These are phyloP conservation scores for Eucalyptus marginata DNA, from an alignment of 345 rosid genomes.

Conservation along the genomic window DNA sequence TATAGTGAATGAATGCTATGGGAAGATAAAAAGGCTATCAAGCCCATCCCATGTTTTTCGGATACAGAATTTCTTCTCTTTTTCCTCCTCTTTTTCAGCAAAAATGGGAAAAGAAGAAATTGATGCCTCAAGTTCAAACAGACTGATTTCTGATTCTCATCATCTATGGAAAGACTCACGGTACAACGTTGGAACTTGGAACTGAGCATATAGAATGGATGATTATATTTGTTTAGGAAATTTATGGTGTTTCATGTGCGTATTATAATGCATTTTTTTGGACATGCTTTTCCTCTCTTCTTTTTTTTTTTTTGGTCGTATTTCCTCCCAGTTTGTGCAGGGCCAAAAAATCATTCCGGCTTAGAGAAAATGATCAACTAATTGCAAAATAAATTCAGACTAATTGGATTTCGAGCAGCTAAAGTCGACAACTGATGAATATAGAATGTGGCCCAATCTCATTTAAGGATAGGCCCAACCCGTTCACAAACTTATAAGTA, in stretches of 20 bases:
- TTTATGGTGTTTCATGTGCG: too few species aligned
- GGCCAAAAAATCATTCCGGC: not conserved
- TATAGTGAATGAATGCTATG: not conserved
- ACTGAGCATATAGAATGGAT: too few species aligned
- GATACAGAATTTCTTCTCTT: not conserved
- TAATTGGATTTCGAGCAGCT: not conserved
- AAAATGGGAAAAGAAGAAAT: not conserved
- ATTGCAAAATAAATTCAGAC: not conserved
- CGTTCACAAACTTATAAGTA: not conserved
- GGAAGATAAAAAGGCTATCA: not conserved
- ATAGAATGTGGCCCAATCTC: not conserved
- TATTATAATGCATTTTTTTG: too few species aligned
- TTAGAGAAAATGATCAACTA: not conserved
- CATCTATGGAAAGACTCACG: not conserved
- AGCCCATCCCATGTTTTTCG: not conserved
- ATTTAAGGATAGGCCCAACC: not conserved
- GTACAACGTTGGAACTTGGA: not conserved
- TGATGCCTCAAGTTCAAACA: not conserved
- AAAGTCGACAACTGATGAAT: not conserved
- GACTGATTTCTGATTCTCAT: not conserved
- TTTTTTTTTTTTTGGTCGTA: not conserved
- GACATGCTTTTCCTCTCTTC: too few species aligned
- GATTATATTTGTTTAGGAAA: too few species aligned
- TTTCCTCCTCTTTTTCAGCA: not conserved
- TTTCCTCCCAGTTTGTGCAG: not conserved